Base-by-base conservation (phyloP, 78 protist genomes). In the Dictyostelium firmibasis region DNA sequence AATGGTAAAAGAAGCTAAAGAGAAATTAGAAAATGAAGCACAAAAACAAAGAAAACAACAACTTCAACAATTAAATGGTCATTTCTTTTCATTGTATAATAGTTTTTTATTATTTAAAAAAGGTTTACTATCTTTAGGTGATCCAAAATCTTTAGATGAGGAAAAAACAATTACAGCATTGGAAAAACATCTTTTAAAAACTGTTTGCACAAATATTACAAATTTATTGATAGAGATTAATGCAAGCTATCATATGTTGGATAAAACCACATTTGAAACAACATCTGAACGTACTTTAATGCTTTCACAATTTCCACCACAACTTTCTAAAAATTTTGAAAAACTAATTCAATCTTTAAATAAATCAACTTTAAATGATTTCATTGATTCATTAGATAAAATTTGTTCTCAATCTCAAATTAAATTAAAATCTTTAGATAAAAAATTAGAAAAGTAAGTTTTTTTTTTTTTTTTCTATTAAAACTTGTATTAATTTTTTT, bases 401-500 rank as follows among this genome's bases (percentile, higher is more conserved):
- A 79, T 60, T 57, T 31, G 83, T 38, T 31, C 36, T 7, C 86
- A 75, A 72, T 85, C 84, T 18, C 93, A 93, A 83, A 70, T 93
- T n/a, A 88, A 93, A 69, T 57, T 93, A 27, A 93, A 86, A 78
- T 18, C 78, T 41, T 62, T 93, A 8, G 96, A 93, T 82, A 93
- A 93, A 74, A 93, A 93, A 60, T 62, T 81, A 18, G 96, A 93
- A 74, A 92, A 84, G 79, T 72, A 72, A 60, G 79, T 74, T 16
- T 33, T 47, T 60, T 78, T 20, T 27, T 64, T 20, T 60, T 4
- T 6, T 60, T 60, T 60, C 8, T n/a, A n/a, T n/a, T n/a, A 16
- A 60, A 60, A 47, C 11, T 47, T 11, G 23, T 10, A 25, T 31
- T 25, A 69, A 27, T 29, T 27, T 23, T 25, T 4, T 31, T 29